phyloP scores from a whole-genome alignment of 345 rosid genomes.

The Psidium guajava region DNA sequence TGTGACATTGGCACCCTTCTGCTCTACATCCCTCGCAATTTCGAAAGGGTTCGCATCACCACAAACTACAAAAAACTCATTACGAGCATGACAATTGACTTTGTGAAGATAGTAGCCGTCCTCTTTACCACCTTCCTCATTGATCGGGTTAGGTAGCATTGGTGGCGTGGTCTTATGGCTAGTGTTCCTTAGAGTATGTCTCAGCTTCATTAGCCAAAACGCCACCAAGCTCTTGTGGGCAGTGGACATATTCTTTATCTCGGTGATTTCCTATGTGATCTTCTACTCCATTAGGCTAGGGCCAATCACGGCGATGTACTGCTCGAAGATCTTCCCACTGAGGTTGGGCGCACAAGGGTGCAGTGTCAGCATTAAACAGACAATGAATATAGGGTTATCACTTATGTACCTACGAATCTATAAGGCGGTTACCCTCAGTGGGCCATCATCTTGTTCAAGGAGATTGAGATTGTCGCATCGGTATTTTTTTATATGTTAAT shows the following conservation, averaged over 20 bases:
- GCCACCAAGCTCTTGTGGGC: conserved; percentile 49
- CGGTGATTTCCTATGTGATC: conserved; percentile 53
- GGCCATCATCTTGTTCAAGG: too few relatives aligned
- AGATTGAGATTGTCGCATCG: too few relatives aligned
- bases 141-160: too few relatives aligned
- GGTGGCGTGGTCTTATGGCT: conserved; percentile 31
- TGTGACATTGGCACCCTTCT: conserved; percentile 58
- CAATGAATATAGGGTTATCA: conserved; percentile 52
- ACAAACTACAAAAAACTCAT: conserved; percentile 32
- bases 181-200: conserved; percentile 19
- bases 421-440: too few relatives aligned
- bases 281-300: conserved; percentile 76
- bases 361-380: conserved; percentile 29
- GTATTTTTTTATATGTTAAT: too few relatives aligned
- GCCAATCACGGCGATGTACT: conserved; percentile 37
- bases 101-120: conserved; percentile 47
- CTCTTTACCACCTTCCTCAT: conserved; percentile 10
- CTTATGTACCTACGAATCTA: conserved; percentile 12
- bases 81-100: conserved; percentile 66
- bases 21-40: conserved; percentile 61
- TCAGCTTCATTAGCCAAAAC: conserved; percentile 36
- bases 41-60: conserved; percentile 53
- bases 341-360: conserved; percentile 67
- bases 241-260: conserved; percentile 31
- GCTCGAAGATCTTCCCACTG: conserved; percentile 72